phyloP scores from a whole-genome alignment of 371 early-diverging fungal species.

The Mucor saturninus region DNA sequence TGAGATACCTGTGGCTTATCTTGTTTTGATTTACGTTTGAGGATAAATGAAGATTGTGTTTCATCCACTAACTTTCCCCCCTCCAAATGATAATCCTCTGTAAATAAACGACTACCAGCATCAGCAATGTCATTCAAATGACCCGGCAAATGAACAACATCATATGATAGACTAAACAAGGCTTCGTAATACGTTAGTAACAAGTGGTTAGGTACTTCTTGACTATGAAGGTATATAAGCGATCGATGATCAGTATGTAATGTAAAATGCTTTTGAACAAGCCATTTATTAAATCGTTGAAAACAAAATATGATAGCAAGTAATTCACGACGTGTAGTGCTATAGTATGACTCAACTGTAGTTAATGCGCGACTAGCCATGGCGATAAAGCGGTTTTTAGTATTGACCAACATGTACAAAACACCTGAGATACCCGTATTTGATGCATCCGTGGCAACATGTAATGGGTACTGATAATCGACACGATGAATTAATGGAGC shows the following conservation, averaged over 20 bases:
- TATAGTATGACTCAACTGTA: background rate
- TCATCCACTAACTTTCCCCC: background rate
- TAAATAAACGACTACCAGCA: slow-evolving; percentile 1
- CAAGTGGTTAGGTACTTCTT: background rate
- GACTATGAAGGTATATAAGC: background rate
- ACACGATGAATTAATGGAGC: background rate
- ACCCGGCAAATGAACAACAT: background rate
- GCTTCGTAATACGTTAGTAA: slow-evolving; percentile 2
- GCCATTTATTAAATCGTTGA: background rate
- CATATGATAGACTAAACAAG: background rate
- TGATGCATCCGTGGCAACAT: slow-evolving; percentile 14
- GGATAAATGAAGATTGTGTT: background rate
- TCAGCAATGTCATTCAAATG: slow-evolving; percentile 5
- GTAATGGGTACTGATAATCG: slow-evolving; percentile 7
- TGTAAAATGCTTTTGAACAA: background rate
- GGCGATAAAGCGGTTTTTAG: background rate
- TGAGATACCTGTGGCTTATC: too few species aligned
- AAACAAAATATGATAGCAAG: slow-evolving; percentile 2
- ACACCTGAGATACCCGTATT: slow-evolving; percentile 11
- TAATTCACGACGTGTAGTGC: slow-evolving; percentile 3
- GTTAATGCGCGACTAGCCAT: slow-evolving; percentile 7
- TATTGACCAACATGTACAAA: slow-evolving; percentile 5
- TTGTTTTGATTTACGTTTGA: too few species aligned
- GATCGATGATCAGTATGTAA: slow-evolving; percentile 1
- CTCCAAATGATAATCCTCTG: background rate